phyloP scores from a whole-genome alignment of 106 monocot species.

The Allium sativum region DNA sequence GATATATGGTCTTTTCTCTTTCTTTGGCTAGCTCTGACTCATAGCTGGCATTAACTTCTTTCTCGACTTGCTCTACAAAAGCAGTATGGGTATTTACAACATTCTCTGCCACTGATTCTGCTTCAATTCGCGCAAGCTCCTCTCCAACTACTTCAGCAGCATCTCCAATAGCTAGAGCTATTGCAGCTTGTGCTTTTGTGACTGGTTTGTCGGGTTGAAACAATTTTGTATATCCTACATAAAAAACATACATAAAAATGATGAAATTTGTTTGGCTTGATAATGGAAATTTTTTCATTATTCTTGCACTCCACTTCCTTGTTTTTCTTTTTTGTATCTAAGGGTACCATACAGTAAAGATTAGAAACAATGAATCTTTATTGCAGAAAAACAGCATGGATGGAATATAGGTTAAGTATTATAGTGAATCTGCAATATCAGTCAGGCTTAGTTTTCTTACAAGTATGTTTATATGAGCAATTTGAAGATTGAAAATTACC shows the following conservation, averaged over 20 bases:
- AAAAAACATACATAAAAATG: neutral
- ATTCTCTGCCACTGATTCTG: constrained; percentile 80
- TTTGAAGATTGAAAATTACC: constrained; percentile 32
- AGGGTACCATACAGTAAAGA: too few relatives aligned
- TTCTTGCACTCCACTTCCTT: too few relatives aligned
- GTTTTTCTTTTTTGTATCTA: too few relatives aligned
- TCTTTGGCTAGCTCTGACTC: constrained; percentile 70
- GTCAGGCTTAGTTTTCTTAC: neutral
- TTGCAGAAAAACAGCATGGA: too few relatives aligned
- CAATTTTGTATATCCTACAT: constrained; percentile 80
- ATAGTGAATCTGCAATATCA: too few relatives aligned
- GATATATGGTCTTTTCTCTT: constrained; percentile 63
- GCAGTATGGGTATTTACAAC: constrained; percentile 81
- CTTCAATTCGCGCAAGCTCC: constrained; percentile 89
- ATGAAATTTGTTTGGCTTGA: too few relatives aligned
- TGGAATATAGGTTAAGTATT: too few relatives aligned
- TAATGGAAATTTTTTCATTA: too few relatives aligned
- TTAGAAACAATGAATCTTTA: too few relatives aligned
- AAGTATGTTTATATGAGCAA: neutral
- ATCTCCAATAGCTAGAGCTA: constrained; percentile 84
- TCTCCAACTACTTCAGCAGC: constrained; percentile 73
- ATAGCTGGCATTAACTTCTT: constrained; percentile 86
- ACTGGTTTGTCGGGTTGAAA: constrained; percentile 96
- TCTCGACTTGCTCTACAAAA: constrained; percentile 80
- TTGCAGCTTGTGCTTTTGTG: constrained; percentile 91